Conservation (phyloP, 164 flowering plant species). For the Stephania japonica region DNA sequence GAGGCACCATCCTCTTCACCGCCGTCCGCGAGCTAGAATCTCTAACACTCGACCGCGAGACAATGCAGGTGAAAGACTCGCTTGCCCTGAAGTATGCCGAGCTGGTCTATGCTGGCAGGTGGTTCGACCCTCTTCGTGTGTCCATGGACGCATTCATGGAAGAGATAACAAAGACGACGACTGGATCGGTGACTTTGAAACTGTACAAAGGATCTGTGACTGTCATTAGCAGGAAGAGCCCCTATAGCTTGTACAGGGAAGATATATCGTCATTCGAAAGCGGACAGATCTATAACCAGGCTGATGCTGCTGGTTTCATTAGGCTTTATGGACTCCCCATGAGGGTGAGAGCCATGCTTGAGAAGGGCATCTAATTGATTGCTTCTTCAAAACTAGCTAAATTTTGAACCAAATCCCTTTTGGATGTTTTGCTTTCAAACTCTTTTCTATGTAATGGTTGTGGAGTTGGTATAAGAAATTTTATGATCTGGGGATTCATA, state of each 20-base stretch:
- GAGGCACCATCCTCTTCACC: conserved; percentile 78
- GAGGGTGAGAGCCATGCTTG: conserved; percentile 87
- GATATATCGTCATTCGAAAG: conserved; percentile 90
- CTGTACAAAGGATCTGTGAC: conserved; percentile 78
- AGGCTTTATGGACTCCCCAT: conserved; percentile 82
- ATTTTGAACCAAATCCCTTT: not conserved
- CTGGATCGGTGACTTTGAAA: conserved; percentile 79
- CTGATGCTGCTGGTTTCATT: conserved; percentile 96
- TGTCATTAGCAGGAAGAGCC: conserved; percentile 59
- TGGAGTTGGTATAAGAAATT: too few species aligned
- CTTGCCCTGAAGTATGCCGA: conserved; percentile 90
- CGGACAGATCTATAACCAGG: conserved; percentile 75
- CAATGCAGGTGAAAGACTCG: conserved; percentile 68
- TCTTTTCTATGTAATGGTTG: too few species aligned
- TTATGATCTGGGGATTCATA: too few species aligned
- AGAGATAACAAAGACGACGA: conserved; percentile 70
- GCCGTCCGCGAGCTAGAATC: conserved; percentile 85
- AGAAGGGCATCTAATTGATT: conserved; percentile 36
- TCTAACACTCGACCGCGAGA: conserved; percentile 82
- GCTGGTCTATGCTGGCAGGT: conserved; percentile 89
- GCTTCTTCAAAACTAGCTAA: not conserved
- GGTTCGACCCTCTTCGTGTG: conserved; percentile 93
- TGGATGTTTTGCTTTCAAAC: too few species aligned
- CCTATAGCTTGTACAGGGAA: conserved; percentile 71
- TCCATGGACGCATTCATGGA: conserved; percentile 90